Base-by-base conservation (phyloP, 352 stramenopile genomes). In the Globisporangium okanoganense region DNA sequence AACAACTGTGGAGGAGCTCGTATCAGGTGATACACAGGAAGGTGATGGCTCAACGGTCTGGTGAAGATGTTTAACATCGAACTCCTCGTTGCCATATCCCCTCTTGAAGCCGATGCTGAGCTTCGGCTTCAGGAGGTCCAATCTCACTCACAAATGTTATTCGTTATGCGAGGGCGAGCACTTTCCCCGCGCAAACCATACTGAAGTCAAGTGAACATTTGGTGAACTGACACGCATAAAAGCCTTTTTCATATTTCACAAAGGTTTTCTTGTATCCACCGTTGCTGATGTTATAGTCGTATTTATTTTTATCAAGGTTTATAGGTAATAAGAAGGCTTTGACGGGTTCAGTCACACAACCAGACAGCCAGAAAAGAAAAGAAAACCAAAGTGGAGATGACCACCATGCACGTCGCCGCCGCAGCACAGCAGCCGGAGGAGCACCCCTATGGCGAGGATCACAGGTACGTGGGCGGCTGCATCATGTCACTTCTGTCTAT, bases 381-480 rank as follows among this genome's bases (percentile, higher is more conserved):
- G 22, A 18, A 50, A 43, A 25, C 31, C 27, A 41, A 50, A 13
- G 29, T 18, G 13, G 27, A 56, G 25, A 57, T 63, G 57, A 63
- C 57, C 20, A 57, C 45, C n/a, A 44, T 63, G 45, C 25, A 43
- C 47, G 36, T 24, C 24, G 14, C 16, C 48, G n/a, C 27, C 27
- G 29, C 31, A n/a, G 12, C 20, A 18, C 43, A 54, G 41, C 38
- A 35, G 38, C 38, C 25, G 25, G 41, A 57, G 50, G 56, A 73
- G 29, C 20, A 29, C 27, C 2, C 54, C 8, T 67, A 62, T 35
- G 51, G 31, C 10, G 49, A 57, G 13, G 64, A 64, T 29, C 60
- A 62, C 51, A 59, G 64, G 68, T 75, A 48, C 3, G 48, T 38
- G 13, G 1, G 20, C 27, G 5, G 36, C 22, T 25, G 14, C 18